Conservation (phyloP, 2,329 filamentous ascomycete species). For the Helotiales sp. region DNA sequence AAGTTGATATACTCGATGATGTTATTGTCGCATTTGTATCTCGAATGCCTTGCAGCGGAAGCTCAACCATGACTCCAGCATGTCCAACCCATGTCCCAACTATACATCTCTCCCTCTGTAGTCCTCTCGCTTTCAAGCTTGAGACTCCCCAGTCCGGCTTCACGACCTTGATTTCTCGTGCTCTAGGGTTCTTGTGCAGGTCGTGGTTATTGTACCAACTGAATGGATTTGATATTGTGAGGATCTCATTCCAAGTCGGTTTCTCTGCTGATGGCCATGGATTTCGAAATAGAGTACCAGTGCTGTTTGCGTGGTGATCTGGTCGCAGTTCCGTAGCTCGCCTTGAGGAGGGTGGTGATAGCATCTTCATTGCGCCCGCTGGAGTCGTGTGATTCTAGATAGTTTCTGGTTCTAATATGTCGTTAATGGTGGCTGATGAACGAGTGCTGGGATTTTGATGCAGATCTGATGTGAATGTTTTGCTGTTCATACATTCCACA, state of each 20-base stretch:
- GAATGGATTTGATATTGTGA: conserved; percentile 16
- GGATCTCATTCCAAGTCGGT: conserved; percentile 21
- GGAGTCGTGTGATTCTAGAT: too few relatives aligned
- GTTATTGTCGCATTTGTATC: neutral
- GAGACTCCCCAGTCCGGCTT: conserved; percentile 23
- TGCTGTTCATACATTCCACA: neutral
- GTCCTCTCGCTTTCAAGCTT: conserved; percentile 11
- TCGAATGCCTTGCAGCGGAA: conserved; percentile 17
- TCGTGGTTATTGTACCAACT: conserved; percentile 15
- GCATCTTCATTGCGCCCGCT: too few relatives aligned
- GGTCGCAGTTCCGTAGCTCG: conserved; percentile 2
- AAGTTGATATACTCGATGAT: neutral
- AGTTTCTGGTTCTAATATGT: neutral
- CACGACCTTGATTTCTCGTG: conserved; percentile 22
- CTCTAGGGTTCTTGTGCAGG: conserved; percentile 14
- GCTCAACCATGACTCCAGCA: conserved; percentile 21
- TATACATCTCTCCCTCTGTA: conserved; percentile 20
- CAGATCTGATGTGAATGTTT: neutral
- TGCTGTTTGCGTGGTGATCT: conserved; percentile 22
- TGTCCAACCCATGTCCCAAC: conserved; percentile 26
- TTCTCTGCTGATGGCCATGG: conserved; percentile 27
- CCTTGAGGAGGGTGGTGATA: neutral
- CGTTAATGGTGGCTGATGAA: too few relatives aligned
- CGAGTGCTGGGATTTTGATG: neutral
- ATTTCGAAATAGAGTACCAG: conserved; percentile 22